Evolutionary conservation across 176 grass and related monocot genomes (phyloP), one percentile per base, ranked within the genome.

Genomic region (Thalia dealbata): DNA sequence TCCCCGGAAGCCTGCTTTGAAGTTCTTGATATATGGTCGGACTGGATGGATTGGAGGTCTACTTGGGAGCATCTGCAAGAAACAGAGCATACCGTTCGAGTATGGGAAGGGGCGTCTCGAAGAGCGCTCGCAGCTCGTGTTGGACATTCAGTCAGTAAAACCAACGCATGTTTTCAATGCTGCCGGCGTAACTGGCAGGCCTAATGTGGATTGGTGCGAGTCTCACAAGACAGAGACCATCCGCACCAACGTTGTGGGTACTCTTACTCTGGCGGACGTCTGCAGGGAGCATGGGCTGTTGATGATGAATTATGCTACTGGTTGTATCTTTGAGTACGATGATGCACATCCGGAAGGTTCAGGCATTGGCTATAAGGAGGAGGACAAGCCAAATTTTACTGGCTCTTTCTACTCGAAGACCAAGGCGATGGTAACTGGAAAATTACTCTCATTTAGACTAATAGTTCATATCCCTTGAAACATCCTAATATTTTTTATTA

Each of bases 31-130:
- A 42, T 95, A 90, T 73, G 91, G 84, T 52, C 76, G 77, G 44
- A 87, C 91, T 35, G 87, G 91, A 48, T 95, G 91, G 91, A 87
- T 90, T 48, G 82, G 84, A 46, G 91, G 87, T n/a, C 83, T 95
- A 0, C 65, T 90, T 45, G 87, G 87, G 13, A 90, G 83, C 59
- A 77, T 95, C 42, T 90, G 84, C 61, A 69, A 83, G 18, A 90
- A 90, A 52, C 84, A 90, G 76, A 78, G 79, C 3, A 90, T 95
- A 70, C 84, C 77, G 24, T 95, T 86, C 67, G 81, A 85, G 38
- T 90, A 87, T 73, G 87, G 91, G 51, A 89, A 84, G 41, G 87
- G 87, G 32, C 81, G 91, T 41, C 62, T 95, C 51, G 73, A 92
- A 38, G 91, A 95, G 67, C 82, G 80, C 2, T 82, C 76, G 50